Evolutionary conservation across 345 rosid genomes (phyloP).

Genomic region (Bretschneidera sinensis): DNA sequence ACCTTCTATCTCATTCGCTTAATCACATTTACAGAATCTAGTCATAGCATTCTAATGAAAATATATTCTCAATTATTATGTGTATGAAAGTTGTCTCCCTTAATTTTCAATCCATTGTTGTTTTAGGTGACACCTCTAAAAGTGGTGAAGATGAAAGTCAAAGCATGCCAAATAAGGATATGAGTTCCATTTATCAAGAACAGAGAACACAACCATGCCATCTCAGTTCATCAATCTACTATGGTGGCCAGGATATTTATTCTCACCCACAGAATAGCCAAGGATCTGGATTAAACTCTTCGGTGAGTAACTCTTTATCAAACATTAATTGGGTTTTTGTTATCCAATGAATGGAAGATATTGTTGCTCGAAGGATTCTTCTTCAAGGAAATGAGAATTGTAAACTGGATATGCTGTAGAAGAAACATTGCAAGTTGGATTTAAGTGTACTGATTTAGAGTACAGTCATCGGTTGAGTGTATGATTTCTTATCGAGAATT

Average conservation of each 20-base stretch:
- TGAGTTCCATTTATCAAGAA: slow-evolving; percentile 39
- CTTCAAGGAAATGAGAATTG: too few species aligned
- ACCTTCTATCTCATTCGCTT: too few species aligned
- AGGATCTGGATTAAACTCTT: slow-evolving; percentile 38
- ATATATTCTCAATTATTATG: neutral
- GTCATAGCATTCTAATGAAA: too few species aligned
- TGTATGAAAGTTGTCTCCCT: neutral
- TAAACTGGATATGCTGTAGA: too few species aligned
- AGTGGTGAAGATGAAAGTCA: slow-evolving; percentile 29
- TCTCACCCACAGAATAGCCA: slow-evolving; percentile 34
- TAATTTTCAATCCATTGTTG: neutral
- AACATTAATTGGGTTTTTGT: neutral
- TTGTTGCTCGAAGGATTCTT: too few species aligned
- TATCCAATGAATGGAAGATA: neutral
- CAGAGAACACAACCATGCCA: slow-evolving; percentile 67
- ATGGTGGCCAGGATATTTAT: slow-evolving; percentile 75
- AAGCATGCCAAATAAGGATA: slow-evolving; percentile 25
- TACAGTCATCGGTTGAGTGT: too few species aligned
- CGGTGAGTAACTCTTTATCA: slow-evolving; percentile 29
- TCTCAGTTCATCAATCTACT: slow-evolving; percentile 77
- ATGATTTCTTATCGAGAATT: too few species aligned
- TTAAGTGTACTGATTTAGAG: too few species aligned
- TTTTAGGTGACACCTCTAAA: slow-evolving; percentile 35
- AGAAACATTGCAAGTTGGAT: too few species aligned
- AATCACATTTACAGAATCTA: too few species aligned